These are phyloP conservation scores for Epichloe gansuensis DNA, from an alignment of 2,329 filamentous ascomycete genomes.

Conservation along the genomic window DNA sequence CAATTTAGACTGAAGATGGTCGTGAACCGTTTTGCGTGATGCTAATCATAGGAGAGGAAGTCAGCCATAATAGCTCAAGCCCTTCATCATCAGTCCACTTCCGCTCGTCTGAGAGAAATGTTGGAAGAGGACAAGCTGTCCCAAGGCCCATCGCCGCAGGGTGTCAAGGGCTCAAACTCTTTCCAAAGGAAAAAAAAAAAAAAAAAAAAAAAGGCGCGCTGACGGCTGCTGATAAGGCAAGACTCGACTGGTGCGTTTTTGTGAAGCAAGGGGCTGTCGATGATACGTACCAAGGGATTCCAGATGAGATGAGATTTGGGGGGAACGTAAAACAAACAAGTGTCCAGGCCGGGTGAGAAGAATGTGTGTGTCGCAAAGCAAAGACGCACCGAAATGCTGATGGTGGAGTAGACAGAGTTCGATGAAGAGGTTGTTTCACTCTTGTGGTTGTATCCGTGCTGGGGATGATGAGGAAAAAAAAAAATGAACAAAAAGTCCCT, in stretches of 20 bases:
- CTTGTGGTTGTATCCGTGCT: not conserved
- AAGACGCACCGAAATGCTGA: not conserved
- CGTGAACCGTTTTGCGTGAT: not conserved
- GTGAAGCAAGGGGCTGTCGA: not conserved
- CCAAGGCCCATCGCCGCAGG: not conserved
- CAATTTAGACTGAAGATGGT: not conserved
- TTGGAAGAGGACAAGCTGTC: not conserved
- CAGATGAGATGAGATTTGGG: not conserved
- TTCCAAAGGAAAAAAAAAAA: not conserved
- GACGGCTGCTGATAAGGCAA: not conserved
- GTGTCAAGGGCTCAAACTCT: too few relatives aligned
- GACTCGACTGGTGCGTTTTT: not conserved
- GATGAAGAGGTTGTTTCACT: not conserved
- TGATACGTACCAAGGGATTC: conserved; percentile 1
- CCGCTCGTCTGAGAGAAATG: not conserved
- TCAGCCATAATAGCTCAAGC: not conserved
- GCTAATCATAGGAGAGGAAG: not conserved
- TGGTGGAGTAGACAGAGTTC: not conserved
- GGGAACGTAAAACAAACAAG: not conserved
- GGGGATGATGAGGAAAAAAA: not conserved
- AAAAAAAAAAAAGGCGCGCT: not conserved
- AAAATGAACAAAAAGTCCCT: not conserved
- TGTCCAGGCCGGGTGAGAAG: not conserved
- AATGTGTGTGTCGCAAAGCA: conserved; percentile 3
- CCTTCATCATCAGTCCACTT: not conserved